Conservation (phyloP, 1,139 yeast genomes). For the Kazachstania sp. region DNA sequence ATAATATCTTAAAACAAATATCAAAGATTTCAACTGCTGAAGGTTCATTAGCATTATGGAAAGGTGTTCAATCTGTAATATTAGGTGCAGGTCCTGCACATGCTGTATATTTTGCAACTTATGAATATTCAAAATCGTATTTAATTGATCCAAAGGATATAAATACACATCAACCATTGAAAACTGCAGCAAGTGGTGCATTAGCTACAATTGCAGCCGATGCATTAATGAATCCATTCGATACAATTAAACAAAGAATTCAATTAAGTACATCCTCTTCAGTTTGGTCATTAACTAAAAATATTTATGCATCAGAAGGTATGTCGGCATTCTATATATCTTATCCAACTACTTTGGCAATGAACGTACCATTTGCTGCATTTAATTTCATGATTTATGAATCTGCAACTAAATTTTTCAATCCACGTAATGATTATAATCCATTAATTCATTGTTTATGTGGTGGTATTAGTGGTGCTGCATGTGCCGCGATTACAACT, state of each 20-base stretch:
- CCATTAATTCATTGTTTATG: conserved; percentile 88
- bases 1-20: conserved; percentile 48
- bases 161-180: conserved; percentile 45
- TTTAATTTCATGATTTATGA: conserved; percentile 92
- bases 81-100: conserved; percentile 99
- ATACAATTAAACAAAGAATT: conserved; percentile 85
- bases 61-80: conserved; percentile 89
- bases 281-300: conserved; percentile 33
- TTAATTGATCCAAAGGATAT: conserved; percentile 27
- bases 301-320: conserved; percentile 69
- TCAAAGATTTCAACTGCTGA: conserved; percentile 76
- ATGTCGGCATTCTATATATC: conserved; percentile 77
- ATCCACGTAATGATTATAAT: conserved; percentile 71
- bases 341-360: conserved; percentile 87
- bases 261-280: conserved; percentile 39
- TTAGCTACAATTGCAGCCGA: conserved; percentile 90
- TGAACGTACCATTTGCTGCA: conserved; percentile 95
- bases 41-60: conserved; percentile 85
- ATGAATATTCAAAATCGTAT: conserved; percentile 62
- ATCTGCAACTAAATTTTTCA: conserved; percentile 63
- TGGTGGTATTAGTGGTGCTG: conserved; percentile 94
- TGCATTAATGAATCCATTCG: conserved; percentile 97
- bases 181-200: conserved; percentile 86
- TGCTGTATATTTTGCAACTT: conserved; percentile 94
- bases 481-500: conserved; percentile 92